Conservation (phyloP, 2,329 filamentous ascomycete genomes). For the Aspergillus thermomutatus region DNA sequence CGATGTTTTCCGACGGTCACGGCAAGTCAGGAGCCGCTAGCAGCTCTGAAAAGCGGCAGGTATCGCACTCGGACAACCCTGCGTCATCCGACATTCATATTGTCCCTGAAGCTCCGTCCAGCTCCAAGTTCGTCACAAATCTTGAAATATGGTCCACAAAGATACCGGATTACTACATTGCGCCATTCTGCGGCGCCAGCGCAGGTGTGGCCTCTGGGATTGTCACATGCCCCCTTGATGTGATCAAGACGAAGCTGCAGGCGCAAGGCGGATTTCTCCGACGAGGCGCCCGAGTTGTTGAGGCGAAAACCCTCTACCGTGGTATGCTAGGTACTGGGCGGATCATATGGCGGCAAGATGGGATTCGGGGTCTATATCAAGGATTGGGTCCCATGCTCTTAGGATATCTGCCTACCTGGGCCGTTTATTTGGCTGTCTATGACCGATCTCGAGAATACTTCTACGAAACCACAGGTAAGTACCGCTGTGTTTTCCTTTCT, state of each 20-base stretch:
- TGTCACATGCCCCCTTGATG: slow-evolving; percentile 93
- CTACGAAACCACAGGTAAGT: slow-evolving; percentile 62
- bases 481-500: neutral
- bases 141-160: slow-evolving; percentile 43
- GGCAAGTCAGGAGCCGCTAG: slow-evolving; percentile 34
- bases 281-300: slow-evolving; percentile 35
- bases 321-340: slow-evolving; percentile 82
- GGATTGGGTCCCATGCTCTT: slow-evolving; percentile 91
- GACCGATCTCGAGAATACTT: slow-evolving; percentile 79
- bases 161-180: slow-evolving; percentile 60
- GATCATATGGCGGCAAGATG: slow-evolving; percentile 84
- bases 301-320: slow-evolving; percentile 65
- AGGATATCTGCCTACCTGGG: slow-evolving; percentile 96
- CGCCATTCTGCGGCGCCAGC: slow-evolving; percentile 80
- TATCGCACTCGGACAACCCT: slow-evolving; percentile 19
- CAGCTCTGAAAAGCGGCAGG: slow-evolving; percentile 28
- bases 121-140: slow-evolving; percentile 31
- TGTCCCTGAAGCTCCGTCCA: slow-evolving; percentile 26
- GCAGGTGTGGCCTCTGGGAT: slow-evolving; percentile 91
- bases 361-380: slow-evolving; percentile 84
- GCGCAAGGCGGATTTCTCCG: slow-evolving; percentile 80
- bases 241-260: slow-evolving; percentile 98
- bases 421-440: slow-evolving; percentile 96
- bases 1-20: slow-evolving; percentile 46
- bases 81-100: slow-evolving; percentile 23